Percentiles rank a stretch among this genome's conserved stretches.
These are phyloP conservation scores for Xylaria sp. DNA, from an alignment of 2,329 filamentous ascomycete genomes.

Conservation along the genomic window DNA sequence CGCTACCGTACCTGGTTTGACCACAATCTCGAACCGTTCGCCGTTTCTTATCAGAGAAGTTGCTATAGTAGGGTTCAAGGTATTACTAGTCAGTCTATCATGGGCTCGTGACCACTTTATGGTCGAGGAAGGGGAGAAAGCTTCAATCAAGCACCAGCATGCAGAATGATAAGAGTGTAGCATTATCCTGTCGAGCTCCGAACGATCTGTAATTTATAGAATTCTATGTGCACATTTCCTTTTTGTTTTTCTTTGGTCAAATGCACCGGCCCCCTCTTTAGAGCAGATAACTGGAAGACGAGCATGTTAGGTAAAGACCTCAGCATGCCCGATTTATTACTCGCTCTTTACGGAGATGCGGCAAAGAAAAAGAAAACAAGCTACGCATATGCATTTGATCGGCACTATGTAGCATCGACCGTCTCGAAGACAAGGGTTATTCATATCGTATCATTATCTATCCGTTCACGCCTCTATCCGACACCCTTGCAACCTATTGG, in stretches of 20 bases:
- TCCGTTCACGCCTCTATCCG: background rate
- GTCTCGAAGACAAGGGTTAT: background rate
- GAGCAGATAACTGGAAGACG: background rate
- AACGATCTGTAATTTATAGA: background rate
- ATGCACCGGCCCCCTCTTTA: background rate
- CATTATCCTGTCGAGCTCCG: background rate
- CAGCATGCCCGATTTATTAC: background rate
- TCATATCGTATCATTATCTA: conserved; percentile 28
- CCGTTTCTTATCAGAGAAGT: too few species aligned
- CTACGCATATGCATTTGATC: background rate
- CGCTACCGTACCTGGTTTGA: too few species aligned
- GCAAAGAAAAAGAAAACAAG: background rate
- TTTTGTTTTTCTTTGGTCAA: background rate
- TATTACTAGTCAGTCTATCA: too few species aligned
- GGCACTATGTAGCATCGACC: background rate
- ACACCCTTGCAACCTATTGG: conserved; percentile 44
- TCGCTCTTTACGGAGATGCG: background rate
- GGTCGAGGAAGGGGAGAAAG: background rate
- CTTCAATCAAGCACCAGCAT: background rate
- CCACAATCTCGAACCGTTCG: too few species aligned
- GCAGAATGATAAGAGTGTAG: too few species aligned
- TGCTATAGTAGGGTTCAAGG: too few species aligned
- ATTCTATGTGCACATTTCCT: too few species aligned
- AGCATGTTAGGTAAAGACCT: background rate
- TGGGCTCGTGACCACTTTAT: background rate